Conservation (phyloP, 2,329 filamentous ascomycete genomes). For the Tricladium varicosporioides region DNA sequence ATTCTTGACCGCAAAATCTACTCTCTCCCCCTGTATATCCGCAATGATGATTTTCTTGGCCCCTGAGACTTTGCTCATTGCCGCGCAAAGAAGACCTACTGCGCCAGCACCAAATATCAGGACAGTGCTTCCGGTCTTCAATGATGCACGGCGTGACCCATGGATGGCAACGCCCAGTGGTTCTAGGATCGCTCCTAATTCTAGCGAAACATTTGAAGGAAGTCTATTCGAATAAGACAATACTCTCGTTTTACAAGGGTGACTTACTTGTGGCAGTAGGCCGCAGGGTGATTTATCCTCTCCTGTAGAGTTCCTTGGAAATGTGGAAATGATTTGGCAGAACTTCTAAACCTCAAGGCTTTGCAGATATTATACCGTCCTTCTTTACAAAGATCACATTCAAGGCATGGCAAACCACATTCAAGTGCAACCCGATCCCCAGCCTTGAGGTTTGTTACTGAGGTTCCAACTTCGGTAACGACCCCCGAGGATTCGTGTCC, state of each 20-base stretch:
- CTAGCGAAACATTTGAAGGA: conserved; percentile 74
- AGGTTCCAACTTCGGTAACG: conserved; percentile 76
- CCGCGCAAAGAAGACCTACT: conserved; percentile 64
- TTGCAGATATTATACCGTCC: conserved; percentile 96
- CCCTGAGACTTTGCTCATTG: conserved; percentile 61
- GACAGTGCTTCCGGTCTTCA: conserved; percentile 78
- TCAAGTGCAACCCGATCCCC: conserved; percentile 93
- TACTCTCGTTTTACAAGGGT: background rate
- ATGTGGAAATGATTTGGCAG: conserved; percentile 36
- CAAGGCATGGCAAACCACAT: conserved; percentile 87
- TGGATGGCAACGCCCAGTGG: conserved; percentile 88
- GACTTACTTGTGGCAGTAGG: conserved; percentile 81
- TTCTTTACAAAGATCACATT: conserved; percentile 84
- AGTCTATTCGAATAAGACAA: conserved; percentile 19
- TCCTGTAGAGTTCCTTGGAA: conserved; percentile 35
- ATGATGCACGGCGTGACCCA: conserved; percentile 75
- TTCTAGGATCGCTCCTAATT: conserved; percentile 87
- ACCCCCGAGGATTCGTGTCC: conserved; percentile 91
- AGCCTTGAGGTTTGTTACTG: conserved; percentile 71
- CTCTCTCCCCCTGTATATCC: conserved; percentile 85
- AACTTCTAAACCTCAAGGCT: conserved; percentile 38
- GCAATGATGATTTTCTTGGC: conserved; percentile 89
- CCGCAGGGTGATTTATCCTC: conserved; percentile 82
- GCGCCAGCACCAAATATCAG: conserved; percentile 91
- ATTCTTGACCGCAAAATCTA: conserved; percentile 65